Conservation (phyloP, 192 early-diverging fungal species). For the Umbelopsis ramanniana region DNA sequence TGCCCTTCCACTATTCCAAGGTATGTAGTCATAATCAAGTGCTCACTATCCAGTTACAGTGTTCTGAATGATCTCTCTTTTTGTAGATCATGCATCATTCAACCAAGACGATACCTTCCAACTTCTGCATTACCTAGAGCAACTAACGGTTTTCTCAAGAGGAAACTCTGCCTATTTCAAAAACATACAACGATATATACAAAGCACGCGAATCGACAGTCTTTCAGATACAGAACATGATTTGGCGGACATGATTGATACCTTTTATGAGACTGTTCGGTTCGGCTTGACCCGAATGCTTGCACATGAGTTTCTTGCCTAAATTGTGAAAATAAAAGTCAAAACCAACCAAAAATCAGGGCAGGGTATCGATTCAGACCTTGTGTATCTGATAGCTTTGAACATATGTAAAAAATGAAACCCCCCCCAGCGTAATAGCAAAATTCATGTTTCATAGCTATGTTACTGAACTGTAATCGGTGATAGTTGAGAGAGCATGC, state of each 20-base stretch:
- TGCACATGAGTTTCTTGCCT: constrained; percentile 1
- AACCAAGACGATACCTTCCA: constrained; percentile 17
- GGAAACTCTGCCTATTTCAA: background rate
- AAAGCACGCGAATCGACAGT: background rate
- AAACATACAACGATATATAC: constrained; percentile 3
- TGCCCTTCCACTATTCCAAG: constrained; percentile 7
- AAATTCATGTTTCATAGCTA: too few relatives aligned
- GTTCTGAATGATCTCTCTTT: background rate
- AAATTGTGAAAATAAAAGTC: background rate
- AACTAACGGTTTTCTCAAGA: background rate
- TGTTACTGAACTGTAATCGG: too few relatives aligned
- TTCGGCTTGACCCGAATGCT: constrained; percentile 11
- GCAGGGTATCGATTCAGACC: background rate
- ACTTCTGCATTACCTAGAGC: constrained; percentile 1
- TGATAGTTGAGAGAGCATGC: too few relatives aligned
- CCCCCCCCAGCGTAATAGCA: too few relatives aligned
- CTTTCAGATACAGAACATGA: background rate
- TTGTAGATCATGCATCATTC: background rate
- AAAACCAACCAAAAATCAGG: background rate
- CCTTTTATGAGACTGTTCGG: constrained; percentile 12
- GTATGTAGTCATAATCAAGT: background rate
- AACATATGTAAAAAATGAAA: too few relatives aligned
- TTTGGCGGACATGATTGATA: background rate
- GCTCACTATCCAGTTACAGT: background rate
- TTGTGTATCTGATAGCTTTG: too few relatives aligned